phyloP scores from a whole-genome alignment of 495 filamentous ascomycete genomes.

The Hypoxylon subgilvum region DNA sequence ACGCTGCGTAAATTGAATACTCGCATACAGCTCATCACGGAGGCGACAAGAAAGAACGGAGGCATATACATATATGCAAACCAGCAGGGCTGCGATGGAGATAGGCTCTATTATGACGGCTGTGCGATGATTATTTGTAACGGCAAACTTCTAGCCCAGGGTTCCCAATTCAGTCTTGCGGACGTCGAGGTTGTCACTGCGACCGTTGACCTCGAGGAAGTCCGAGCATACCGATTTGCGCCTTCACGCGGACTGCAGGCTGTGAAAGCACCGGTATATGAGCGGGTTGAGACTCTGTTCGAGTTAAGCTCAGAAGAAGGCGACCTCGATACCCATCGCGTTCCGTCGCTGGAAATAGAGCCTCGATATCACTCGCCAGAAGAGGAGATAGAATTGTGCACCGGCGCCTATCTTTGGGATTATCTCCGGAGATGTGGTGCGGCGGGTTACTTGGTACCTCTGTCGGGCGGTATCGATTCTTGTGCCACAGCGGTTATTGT shows the following conservation, averaged over 20 bases:
- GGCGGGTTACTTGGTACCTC: slow-evolving; percentile 65
- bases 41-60: slow-evolving; percentile 76
- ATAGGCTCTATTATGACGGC: slow-evolving; percentile 56
- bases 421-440: slow-evolving; percentile 72
- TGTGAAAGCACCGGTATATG: slow-evolving; percentile 37
- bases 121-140: slow-evolving; percentile 76
- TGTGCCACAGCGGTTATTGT: slow-evolving; percentile 45
- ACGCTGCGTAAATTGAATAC: slow-evolving; percentile 76
- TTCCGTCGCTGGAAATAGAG: slow-evolving; percentile 43
- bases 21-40: slow-evolving; percentile 73
- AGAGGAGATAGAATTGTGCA: slow-evolving; percentile 75
- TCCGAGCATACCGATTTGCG: slow-evolving; percentile 59
- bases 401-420: slow-evolving; percentile 84
- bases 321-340: slow-evolving; percentile 36
- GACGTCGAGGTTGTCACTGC: slow-evolving; percentile 83
- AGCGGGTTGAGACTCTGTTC: slow-evolving; percentile 49
- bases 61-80: slow-evolving; percentile 55
- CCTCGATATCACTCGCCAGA: slow-evolving; percentile 67
- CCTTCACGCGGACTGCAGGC: slow-evolving; percentile 64
- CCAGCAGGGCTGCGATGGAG: slow-evolving; percentile 50
- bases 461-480: slow-evolving; percentile 65
- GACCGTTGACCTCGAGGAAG: slow-evolving; percentile 77
- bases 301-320: slow-evolving; percentile 48
- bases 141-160: slow-evolving; percentile 71
- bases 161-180: slow-evolving; percentile 71